Conservation (phyloP, 2,329 filamentous ascomycete genomes). For the Penicillium paneum region DNA sequence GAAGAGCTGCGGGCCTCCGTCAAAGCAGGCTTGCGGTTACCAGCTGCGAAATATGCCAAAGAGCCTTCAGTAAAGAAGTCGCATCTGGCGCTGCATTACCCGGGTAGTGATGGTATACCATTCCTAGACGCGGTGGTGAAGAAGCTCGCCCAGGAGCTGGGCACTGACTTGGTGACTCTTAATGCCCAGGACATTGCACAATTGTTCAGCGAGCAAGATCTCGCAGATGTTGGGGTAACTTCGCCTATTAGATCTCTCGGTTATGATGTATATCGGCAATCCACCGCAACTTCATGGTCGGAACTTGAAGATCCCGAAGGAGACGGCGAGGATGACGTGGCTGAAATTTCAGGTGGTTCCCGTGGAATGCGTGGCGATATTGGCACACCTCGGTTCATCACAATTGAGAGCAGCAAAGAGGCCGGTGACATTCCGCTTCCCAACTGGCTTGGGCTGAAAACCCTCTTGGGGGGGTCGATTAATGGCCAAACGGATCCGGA, state of each 20-base stretch:
- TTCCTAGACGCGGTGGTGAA: slow-evolving; percentile 62
- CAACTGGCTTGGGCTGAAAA: slow-evolving; percentile 32
- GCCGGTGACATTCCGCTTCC: slow-evolving; percentile 34
- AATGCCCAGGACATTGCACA: slow-evolving; percentile 48
- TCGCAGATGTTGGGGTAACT: slow-evolving; percentile 33
- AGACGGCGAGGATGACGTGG: slow-evolving; percentile 44
- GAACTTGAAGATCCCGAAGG: slow-evolving; percentile 48
- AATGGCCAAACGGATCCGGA: slow-evolving; percentile 28
- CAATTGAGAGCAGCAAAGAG: slow-evolving; percentile 33
- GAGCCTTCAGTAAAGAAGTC: slow-evolving; percentile 52
- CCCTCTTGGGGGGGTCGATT: slow-evolving; percentile 31
- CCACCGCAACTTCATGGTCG: slow-evolving; percentile 30
- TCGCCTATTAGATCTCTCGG: slow-evolving; percentile 46
- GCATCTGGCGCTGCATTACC: slow-evolving; percentile 59
- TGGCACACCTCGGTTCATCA: slow-evolving; percentile 31
- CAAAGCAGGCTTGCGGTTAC: slow-evolving; percentile 49
- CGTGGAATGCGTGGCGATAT: slow-evolving; percentile 21
- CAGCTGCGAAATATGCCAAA: slow-evolving; percentile 40
- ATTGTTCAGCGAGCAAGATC: slow-evolving; percentile 43
- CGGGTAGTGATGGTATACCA: slow-evolving; percentile 52
- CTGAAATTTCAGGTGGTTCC: slow-evolving; percentile 17
- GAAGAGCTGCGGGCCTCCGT: slow-evolving; percentile 51
- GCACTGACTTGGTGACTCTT: slow-evolving; percentile 42
- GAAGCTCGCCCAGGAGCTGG: slow-evolving; percentile 58
- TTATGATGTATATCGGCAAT: slow-evolving; percentile 53